Percentiles rank a stretch among this genome's conserved stretches.
Evolutionary conservation across 768 basidiomycete genomes (phyloP).

Genomic region (Kwoniella bestiolae): DNA sequence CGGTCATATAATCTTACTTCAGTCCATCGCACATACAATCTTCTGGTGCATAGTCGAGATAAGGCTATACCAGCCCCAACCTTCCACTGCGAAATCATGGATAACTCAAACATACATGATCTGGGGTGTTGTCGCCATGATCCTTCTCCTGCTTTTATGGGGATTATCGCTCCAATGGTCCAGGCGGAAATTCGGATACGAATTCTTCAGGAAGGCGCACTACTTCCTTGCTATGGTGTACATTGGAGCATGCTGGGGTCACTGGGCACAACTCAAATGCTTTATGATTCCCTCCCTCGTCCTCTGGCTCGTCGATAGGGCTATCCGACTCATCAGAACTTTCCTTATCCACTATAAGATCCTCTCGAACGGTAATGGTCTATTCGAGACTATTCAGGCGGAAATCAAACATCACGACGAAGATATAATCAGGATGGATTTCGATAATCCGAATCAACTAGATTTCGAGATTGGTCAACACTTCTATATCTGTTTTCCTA

Average conservation of each 20-base stretch:
- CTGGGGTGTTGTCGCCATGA: slow-evolving; percentile 39
- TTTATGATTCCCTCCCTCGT: slow-evolving; percentile 38
- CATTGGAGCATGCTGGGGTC: slow-evolving; percentile 37
- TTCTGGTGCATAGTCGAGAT: slow-evolving; percentile 42
- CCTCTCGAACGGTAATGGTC: slow-evolving; percentile 30
- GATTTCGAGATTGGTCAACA: slow-evolving; percentile 37
- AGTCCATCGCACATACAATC: slow-evolving; percentile 36
- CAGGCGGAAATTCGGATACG: slow-evolving; percentile 38
- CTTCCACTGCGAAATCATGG: slow-evolving; percentile 22
- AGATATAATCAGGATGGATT: slow-evolving; percentile 33
- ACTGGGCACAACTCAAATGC: slow-evolving; percentile 38
- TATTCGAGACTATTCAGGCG: slow-evolving; percentile 30
- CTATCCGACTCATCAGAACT: slow-evolving; percentile 27
- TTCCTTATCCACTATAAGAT: slow-evolving; percentile 39
- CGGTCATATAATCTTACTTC: slow-evolving; percentile 41
- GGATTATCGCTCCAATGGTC: slow-evolving; percentile 21
- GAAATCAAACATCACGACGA: slow-evolving; percentile 25
- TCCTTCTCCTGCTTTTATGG: slow-evolving; percentile 36
- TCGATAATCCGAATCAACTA: slow-evolving; percentile 21
- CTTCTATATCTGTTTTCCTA: slow-evolving; percentile 37
- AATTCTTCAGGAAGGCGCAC: slow-evolving; percentile 44
- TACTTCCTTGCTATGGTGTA: slow-evolving; percentile 42
- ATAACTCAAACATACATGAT: slow-evolving; percentile 37
- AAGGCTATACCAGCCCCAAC: slow-evolving; percentile 40
- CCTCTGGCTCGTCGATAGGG: slow-evolving; percentile 35